Conservation (phyloP, 1,139 yeast species). For the Kodamaea alishanica region DNA sequence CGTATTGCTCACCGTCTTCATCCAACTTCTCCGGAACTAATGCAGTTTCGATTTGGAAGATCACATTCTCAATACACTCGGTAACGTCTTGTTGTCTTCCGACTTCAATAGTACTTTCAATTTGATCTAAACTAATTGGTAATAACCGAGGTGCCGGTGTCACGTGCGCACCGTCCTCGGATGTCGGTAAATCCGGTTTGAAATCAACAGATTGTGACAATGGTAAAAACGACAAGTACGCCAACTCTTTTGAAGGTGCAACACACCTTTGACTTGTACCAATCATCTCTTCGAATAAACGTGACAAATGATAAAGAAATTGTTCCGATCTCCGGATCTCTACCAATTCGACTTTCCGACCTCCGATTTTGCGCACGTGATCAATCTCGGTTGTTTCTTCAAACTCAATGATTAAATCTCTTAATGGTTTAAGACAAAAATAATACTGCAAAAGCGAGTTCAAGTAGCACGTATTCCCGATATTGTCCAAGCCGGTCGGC, state of each 20-base stretch:
- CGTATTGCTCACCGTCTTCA: constrained; percentile 78
- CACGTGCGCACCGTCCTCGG: not conserved
- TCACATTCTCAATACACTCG: constrained; percentile 91
- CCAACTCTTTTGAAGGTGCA: constrained; percentile 78
- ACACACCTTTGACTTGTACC: constrained; percentile 61
- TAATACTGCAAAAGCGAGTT: constrained; percentile 88
- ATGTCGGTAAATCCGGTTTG: constrained; percentile 16
- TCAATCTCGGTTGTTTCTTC: constrained; percentile 29
- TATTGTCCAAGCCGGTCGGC: constrained; percentile 91
- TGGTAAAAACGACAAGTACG: constrained; percentile 83
- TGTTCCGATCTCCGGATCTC: constrained; percentile 82
- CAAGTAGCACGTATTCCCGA: constrained; percentile 92
- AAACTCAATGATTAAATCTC: constrained; percentile 62
- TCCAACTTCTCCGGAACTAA: constrained; percentile 62
- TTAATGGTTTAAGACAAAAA: constrained; percentile 77
- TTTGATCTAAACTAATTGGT: constrained; percentile 56
- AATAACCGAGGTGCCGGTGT: constrained; percentile 19
- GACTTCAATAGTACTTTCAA: constrained; percentile 69
- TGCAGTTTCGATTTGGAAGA: constrained; percentile 92
- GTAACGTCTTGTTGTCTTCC: constrained; percentile 97
- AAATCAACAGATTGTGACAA: constrained; percentile 64
- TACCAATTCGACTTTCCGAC: constrained; percentile 65
- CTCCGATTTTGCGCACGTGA: constrained; percentile 66
- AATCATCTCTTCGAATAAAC: constrained; percentile 67
- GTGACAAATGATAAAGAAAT: constrained; percentile 68